Conservation (phyloP, 2,329 filamentous ascomycete genomes). For the Aspergillus jensenii region DNA sequence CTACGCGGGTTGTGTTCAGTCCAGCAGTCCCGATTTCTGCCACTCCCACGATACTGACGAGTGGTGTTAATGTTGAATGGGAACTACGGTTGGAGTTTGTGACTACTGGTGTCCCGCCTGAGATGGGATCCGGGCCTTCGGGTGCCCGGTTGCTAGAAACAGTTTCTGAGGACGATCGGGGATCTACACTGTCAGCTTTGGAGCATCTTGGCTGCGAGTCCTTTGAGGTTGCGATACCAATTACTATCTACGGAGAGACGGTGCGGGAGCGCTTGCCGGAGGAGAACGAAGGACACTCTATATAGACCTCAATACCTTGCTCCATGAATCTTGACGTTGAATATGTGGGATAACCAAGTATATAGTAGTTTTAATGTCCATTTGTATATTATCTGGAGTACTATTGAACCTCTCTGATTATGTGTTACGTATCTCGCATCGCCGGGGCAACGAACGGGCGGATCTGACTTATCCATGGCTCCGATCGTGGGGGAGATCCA, state of each 20-base stretch:
- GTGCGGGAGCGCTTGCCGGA: slow-evolving; percentile 44
- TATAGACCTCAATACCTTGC: slow-evolving; percentile 26
- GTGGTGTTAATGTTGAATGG: slow-evolving; percentile 84
- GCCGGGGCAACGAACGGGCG: slow-evolving; percentile 16
- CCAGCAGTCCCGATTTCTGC: slow-evolving; percentile 79
- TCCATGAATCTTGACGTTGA: background rate
- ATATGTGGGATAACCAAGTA: background rate
- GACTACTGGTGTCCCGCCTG: slow-evolving; percentile 59
- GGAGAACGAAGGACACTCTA: slow-evolving; percentile 41
- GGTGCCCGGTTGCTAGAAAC: slow-evolving; percentile 68
- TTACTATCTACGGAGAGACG: slow-evolving; percentile 71
- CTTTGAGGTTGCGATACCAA: slow-evolving; percentile 83
- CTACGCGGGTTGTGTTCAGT: slow-evolving; percentile 74
- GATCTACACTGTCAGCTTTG: slow-evolving; percentile 72
- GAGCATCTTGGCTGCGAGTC: slow-evolving; percentile 81
- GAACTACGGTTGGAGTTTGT: slow-evolving; percentile 90
- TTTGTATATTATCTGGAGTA: background rate
- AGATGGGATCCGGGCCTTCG: slow-evolving; percentile 36
- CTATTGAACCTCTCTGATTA: background rate
- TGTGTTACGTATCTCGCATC: background rate
- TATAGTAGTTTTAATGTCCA: background rate
- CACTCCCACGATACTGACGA: slow-evolving; percentile 90
- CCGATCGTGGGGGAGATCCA: slow-evolving; percentile 14
- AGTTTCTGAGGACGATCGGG: slow-evolving; percentile 75
- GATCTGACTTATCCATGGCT: slow-evolving; percentile 13